Evolutionary conservation across 192 early-diverging fungal genomes (phyloP), one percentile per base, ranked within the genome.

Genomic region (Haplosporangium gracile): DNA sequence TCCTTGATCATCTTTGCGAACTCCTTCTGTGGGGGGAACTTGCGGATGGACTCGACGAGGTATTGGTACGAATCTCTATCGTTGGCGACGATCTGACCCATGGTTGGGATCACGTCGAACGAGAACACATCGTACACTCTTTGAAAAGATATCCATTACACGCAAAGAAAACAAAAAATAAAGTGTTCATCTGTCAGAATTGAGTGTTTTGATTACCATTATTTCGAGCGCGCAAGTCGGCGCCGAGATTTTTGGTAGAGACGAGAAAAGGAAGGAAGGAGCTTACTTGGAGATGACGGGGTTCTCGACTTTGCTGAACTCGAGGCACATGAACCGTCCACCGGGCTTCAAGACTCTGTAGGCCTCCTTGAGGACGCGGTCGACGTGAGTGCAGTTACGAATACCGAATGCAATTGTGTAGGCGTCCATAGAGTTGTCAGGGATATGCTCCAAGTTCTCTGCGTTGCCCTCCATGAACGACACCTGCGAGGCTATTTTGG

Each of bases 361-460:
- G 1, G 98, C 98, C 88, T 99, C 96, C 70, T 85, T 85, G 40
- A 99, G 89, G 2, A 97, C 98, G 16, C 88, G 90, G 77, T 98
- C 97, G 32, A 97, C 91, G 76, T 98, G 95, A 2, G 98, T 99
- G 89, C 96, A 97, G 89, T 99, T 99, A 79, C 98, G 94, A 80
- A 99, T 99, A 29, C 98, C 98, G 90, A 99, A 99, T 34, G 98
- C 97, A 75, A 99, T 99, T 4, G 98, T 97, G 85, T 98, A 99
- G 2, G 94, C 95, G 85, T 99, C 98, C 68, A 97, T 93, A 18
- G 95, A 94, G 40, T 93, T 91, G 82, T 95, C 93, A 8, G 93
- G 90, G 57, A 99, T 93, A 40, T 91, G 87, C 24, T 89, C 92
- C 68, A 99, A 89, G 40, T 95, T 87, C 88, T 99, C 97, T 18